Base-by-base conservation (phyloP, 2,329 filamentous ascomycete species). In the Colletotrichum tabaci region DNA sequence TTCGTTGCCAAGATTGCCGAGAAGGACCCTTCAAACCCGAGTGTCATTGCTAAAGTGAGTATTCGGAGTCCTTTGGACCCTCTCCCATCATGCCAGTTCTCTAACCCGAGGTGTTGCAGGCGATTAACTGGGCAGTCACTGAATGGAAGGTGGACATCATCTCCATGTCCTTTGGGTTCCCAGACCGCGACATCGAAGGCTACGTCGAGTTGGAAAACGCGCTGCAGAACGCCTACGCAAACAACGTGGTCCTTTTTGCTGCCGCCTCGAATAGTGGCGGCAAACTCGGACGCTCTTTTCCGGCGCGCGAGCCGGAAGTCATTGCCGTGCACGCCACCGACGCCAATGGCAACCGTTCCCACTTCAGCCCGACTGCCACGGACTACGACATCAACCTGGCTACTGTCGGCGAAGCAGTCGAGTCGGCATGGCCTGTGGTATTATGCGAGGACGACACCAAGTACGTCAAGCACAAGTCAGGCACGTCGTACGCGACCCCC, bases 241-340 rank as follows among this genome's bases (percentile, higher is more conserved):
- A 44, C 4, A 16, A 44, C 40, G 12, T 26, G 4, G 26, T 26
- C 26, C 26, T 44, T 13, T 44, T 44, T 44, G 40, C 40, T 44
- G 40, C 40, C 15, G 40, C 40, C 10, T 61, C 58, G 1, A 75
- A 75, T 56, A 46, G 52, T 50, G 74, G 74, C 4, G 75, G 60
- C 4, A 60, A 63, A 6, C 53, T n/a, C 4, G 63, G 47, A 4
- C 71, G 71, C 10, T 62, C 75, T 0, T 76, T 62, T 60, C 75
- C 74, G 0, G 75, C 75, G 10, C 62, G 66, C 18, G n/a, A 61
- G 13, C 38, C 21, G 0, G 46, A 52, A 2, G 75, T 76, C 53
- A 70, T 76, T 49, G 73, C 71, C 57, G 64, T 75, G 1, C 68
- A 76, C 56, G 70, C 75, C 16, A 71, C 73, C 1, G 66, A 73